Conservation (phyloP, 176 grass and related monocot genomes). For the Pharus latifolius region DNA sequence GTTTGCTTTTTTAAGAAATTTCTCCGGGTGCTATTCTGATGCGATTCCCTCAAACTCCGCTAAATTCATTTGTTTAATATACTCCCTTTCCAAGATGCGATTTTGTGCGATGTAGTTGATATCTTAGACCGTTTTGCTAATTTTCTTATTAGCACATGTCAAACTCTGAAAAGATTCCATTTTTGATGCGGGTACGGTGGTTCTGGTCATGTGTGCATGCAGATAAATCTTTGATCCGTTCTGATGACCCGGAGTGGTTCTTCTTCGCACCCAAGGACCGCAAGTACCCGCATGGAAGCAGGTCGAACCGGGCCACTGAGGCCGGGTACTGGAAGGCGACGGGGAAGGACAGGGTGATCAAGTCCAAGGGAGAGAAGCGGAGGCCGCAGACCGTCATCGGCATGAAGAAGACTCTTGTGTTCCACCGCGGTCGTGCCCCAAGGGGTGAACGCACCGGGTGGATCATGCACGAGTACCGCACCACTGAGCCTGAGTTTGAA, state of each 20-base stretch:
- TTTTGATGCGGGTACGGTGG: neutral
- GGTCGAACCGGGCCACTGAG: slow-evolving; percentile 73
- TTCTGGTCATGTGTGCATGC: slow-evolving; percentile 5
- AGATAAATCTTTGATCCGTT: slow-evolving; percentile 77
- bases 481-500: slow-evolving; percentile 64
- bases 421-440: slow-evolving; percentile 68
- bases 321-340: slow-evolving; percentile 93
- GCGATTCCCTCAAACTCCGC: slow-evolving; percentile 24
- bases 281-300: slow-evolving; percentile 79
- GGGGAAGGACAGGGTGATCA: slow-evolving; percentile 76
- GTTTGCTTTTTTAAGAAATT: neutral
- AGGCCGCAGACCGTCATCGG: slow-evolving; percentile 40
- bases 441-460: slow-evolving; percentile 68
- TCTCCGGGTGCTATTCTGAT: neutral
- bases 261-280: slow-evolving; percentile 94
- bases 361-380: slow-evolving; percentile 58
- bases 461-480: slow-evolving; percentile 97
- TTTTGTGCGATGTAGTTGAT: slow-evolving; percentile 13
- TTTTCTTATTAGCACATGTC: neutral
- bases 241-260: slow-evolving; percentile 86
- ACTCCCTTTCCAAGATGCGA: slow-evolving; percentile 17
- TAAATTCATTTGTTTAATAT: slow-evolving; percentile 6
- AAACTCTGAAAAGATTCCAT: neutral
- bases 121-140: neutral
- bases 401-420: slow-evolving; percentile 97